Evolutionary conservation across 345 rosid species (phyloP), one percentile per base, ranked within the genome.

Genomic region (Acer saccharum): DNA sequence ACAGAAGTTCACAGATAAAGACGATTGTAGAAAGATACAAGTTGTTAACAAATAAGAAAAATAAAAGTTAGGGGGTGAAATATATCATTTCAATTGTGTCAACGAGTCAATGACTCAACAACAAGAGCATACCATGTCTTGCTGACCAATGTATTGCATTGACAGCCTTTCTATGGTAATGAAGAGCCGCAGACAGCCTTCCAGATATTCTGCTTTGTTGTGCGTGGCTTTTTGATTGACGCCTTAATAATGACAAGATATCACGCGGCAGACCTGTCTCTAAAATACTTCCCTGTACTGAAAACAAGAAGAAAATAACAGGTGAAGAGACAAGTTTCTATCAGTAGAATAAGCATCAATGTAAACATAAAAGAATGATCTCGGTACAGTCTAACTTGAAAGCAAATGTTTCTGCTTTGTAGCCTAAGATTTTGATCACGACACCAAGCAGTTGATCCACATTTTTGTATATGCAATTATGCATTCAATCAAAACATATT

Each of bases 111-210:
- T 3, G 35, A 35, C 39, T 35, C 6, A 35, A 35, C 6, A 35
- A 62, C 39, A 29, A 21, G 82, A 78, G 58, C 87, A 77, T 88
- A 94, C 98, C 87, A 79, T 91, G 94, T 80, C n/a, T 86, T 65
- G 87, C 78, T 23, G 94, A 94, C 97, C 98, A 92, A 77, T 84
- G 81, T 70, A 94, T 79, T 21, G 95, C 85, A 70, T 88, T 94
- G 75, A 90, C 91, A 75, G 97, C 91, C 83, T 90, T 94, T 44
- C 84, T 80, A 71, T 94, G 95, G 23, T 91, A 80, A 76, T 61
- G 61, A 27, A 94, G 86, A 72, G 91, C 77, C 75, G 86, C 21
- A 16, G 92, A 76, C 64, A 87, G 82, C 80, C 84, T 88, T 75
- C 85, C 71, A 12, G 94, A 89, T 71, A 84, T 74, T 81, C 76